phyloP scores from a whole-genome alignment of 2,329 filamentous ascomycete genomes.

The Grosmannia clavigera region DNA sequence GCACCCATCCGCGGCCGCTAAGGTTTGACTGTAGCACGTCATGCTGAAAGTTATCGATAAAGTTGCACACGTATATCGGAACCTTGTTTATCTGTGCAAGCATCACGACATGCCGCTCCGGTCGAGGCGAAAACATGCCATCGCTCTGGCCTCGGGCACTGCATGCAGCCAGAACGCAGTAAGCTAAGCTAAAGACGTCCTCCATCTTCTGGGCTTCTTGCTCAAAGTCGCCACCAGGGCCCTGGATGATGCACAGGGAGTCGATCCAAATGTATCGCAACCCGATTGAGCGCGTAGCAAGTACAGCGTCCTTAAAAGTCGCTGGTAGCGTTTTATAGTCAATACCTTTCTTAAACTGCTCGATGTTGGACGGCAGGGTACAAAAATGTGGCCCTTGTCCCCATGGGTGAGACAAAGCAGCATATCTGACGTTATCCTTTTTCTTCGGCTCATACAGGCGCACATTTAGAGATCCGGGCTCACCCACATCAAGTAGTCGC shows the following conservation, averaged over 20 bases:
- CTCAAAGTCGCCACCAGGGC: conserved; percentile 13
- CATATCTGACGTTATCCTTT: neutral
- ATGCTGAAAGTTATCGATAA: conserved; percentile 21
- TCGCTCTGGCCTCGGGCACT: conserved; percentile 4
- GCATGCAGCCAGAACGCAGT: conserved; percentile 16
- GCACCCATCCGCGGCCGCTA: conserved; percentile 25
- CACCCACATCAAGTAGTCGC: conserved; percentile 12
- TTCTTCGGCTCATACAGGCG: conserved; percentile 2
- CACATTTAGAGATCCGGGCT: neutral
- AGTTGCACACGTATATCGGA: conserved; percentile 16
- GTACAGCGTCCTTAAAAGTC: conserved; percentile 12
- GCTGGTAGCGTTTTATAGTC: conserved; percentile 1
- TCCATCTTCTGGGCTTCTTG: conserved; percentile 16
- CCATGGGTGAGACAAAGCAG: conserved; percentile 17
- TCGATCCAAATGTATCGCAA: conserved; percentile 15
- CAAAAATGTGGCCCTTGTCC: conserved; percentile 11
- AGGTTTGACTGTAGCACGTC: conserved; percentile 19
- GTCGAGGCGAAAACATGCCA: conserved; percentile 14
- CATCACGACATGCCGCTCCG: neutral
- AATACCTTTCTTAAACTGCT: neutral
- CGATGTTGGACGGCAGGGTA: conserved; percentile 3
- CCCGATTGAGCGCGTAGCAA: conserved; percentile 6
- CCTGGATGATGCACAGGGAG: conserved; percentile 16
- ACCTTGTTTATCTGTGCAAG: neutral
- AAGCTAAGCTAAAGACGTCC: conserved; percentile 16